Evolutionary conservation across 148 eudicot species (phyloP), one percentile per base, ranked within the genome.

Genomic region (Suaeda aralocaspica): DNA sequence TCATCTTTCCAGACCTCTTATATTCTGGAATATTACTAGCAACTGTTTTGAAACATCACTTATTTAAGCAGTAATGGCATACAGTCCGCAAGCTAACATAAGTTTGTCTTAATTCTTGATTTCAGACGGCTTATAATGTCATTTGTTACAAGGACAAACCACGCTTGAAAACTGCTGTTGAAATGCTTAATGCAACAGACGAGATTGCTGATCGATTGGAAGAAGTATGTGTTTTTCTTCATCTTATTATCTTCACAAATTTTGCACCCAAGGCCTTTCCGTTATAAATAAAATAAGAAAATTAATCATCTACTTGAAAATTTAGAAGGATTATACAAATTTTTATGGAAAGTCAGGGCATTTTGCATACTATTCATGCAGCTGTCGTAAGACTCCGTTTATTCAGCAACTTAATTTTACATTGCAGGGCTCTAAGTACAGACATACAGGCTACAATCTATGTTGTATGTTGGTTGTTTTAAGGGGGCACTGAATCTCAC

Each of bases 81-180:
- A 49, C 2, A 14, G 18, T 15, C 19, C 53, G 18, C 53, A 49
- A 19, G 53, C 42, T 46, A 24, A 71, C 68, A 71, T 50, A 10
- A 33, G 26, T 45, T 33, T 50, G 21, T 22, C 34, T 48, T 9
- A 15, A 25, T 66, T 69, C 59, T 33, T 64, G 44, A 18, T 42
- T 80, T 69, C 83, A 90, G 98, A 39, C 91, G 10, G 80, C 75
- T 8, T 93, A 88, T 74, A 93, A 93, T 74, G 86, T 93, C 59
- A 74, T 89, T 74, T 82, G 84, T 34, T 93, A 93, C 87, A 85
- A 73, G 80, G 88, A 86, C 62, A 90, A 84, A 79, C 95, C 96
- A 22, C 95, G 98, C 33, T 71, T 90, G 73, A 73, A 73, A 67
- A 93, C 96, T 24, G 98, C 95, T 68, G 63, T 93, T 77, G 87